A percentile compares a stretch with the other conserved stretches of the same genome.
These are phyloP conservation scores for Plasmopara viticola DNA, from an alignment of 352 stramenopile species.

Conservation along the genomic window DNA sequence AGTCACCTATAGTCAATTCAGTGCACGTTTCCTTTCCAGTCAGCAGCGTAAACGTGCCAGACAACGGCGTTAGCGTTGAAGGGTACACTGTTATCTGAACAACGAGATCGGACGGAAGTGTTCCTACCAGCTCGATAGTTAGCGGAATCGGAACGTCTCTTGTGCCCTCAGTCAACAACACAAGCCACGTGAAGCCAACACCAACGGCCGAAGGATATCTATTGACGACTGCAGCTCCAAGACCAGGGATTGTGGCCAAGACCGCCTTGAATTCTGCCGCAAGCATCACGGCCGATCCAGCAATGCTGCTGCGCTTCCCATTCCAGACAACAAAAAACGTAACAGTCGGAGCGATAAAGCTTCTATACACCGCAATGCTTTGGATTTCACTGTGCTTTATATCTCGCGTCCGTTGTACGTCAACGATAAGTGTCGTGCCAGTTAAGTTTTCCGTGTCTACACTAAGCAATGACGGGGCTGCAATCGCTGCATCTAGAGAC, in stretches of 20 bases:
- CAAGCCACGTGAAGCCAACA: conserved; percentile 38
- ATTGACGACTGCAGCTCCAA: conserved; percentile 31
- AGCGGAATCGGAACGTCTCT: conserved; percentile 15
- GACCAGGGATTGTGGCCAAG: conserved; percentile 26
- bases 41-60: conserved; percentile 56
- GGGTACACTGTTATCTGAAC: conserved; percentile 17
- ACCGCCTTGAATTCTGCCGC: conserved; percentile 28
- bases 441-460: conserved; percentile 12
- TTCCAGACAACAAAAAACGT: conserved; percentile 42
- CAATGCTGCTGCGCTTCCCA: conserved; percentile 10
- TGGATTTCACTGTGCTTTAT: conserved; percentile 35
- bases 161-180: conserved; percentile 27
- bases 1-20: conserved; percentile 39
- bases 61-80: conserved; percentile 30
- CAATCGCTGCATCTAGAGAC: conserved; percentile 19
- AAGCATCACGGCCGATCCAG: conserved; percentile 24
- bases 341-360: conserved; percentile 9
- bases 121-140: conserved; percentile 23
- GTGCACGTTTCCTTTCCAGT: conserved; percentile 49
- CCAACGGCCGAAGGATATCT: conserved; percentile 24
- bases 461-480: conserved; percentile 12
- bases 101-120: conserved; percentile 19
- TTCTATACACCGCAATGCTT: conserved; percentile 32
- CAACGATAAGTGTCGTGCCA: conserved; percentile 13
- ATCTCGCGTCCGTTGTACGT: conserved; percentile 10